Base-by-base conservation (phyloP, 192 early-diverging fungal genomes). In the Linnemannia zychae region DNA sequence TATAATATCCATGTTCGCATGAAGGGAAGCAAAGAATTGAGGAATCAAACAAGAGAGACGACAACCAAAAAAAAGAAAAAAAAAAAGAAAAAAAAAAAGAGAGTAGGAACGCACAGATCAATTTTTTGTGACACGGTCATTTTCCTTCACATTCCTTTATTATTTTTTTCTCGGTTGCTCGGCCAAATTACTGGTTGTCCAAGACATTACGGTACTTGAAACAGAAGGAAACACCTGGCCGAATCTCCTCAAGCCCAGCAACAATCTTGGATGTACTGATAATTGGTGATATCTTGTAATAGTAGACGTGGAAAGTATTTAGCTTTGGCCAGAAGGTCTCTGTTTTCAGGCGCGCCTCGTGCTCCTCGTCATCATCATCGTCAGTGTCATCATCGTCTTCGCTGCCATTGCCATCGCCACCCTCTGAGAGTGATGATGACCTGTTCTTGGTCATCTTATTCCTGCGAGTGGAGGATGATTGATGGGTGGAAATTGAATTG, bases 241-340 rank as follows among this genome's bases (percentile, higher is more conserved):
- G 73, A 18, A 75, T 53, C 12, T 20, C 16, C 34, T 67, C 33
- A 15, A 75, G 36, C 0, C 53, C 31, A 0, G 37, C 7, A 1
- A 33, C 13, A 13, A 71, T 4, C 31, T 44, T 49, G 18, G 18
- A 13, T 3, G 50, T 53, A 3, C 67, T 17, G 11, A 36, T 47
- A 22, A 24, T 22, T 2, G 36, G 6, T 7, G 15, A 18, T 0
- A 36, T 47, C 11, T 12, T 31, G 18, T 12, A 1, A 36, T 75
- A 80, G 5, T 48, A 50, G 31, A 75, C 33, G 7, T 81, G 67
- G 38, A 81, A 63, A 36, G 79, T 36, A n/a, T 75, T 73, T 20
- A 81, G 57, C 7, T 49, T 60, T 46, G 79, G 79, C 67, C 79
- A 81, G 22, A 70, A 47, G 4, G 79, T 81, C 73, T 75, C 68